Evolutionary conservation across 2,329 filamentous ascomycete genomes (phyloP).

Genomic region (Ophiocordyceps camponoti-floridani): DNA sequence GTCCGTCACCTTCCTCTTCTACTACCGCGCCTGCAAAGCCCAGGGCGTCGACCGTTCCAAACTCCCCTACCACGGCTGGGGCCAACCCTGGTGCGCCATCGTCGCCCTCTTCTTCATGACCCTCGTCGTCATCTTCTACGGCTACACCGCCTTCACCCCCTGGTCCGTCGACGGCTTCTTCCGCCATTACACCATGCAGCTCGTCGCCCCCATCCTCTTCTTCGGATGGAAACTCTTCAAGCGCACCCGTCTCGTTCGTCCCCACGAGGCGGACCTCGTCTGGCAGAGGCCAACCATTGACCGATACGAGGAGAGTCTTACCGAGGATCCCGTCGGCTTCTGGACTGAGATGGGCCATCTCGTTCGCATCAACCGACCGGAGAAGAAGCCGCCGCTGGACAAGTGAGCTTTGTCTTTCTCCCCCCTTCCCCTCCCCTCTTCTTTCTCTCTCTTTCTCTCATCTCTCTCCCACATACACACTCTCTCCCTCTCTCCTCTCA

Average conservation of each 20-base stretch:
- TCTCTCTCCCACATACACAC: too few species aligned
- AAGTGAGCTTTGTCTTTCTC: background rate
- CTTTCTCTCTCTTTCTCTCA: background rate
- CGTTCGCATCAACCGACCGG: conserved; percentile 16
- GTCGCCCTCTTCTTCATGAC: conserved; percentile 23
- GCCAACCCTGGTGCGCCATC: conserved; percentile 40
- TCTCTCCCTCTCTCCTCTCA: background rate
- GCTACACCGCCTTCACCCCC: conserved; percentile 31
- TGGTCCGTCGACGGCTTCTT: conserved; percentile 31
- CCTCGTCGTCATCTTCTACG: conserved; percentile 30
- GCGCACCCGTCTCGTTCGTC: conserved; percentile 33
- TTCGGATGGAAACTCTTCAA: conserved; percentile 46
- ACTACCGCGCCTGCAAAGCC: conserved; percentile 32
- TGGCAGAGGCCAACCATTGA: conserved; percentile 44
- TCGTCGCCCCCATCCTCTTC: conserved; percentile 35
- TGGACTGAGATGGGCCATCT: conserved; percentile 34
- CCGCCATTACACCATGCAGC: conserved; percentile 38
- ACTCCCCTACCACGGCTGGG: conserved; percentile 38
- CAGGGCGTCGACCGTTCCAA: conserved; percentile 31
- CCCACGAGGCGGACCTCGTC: conserved; percentile 38
- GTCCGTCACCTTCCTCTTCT: conserved; percentile 25
- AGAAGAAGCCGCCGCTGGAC: conserved; percentile 5
- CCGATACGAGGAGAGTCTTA: conserved; percentile 34
- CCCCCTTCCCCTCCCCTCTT: too few species aligned
- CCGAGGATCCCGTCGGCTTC: conserved; percentile 29